These are phyloP conservation scores for Pisolithus sp. DNA, from an alignment of 768 basidiomycete genomes.

Conservation along the genomic window DNA sequence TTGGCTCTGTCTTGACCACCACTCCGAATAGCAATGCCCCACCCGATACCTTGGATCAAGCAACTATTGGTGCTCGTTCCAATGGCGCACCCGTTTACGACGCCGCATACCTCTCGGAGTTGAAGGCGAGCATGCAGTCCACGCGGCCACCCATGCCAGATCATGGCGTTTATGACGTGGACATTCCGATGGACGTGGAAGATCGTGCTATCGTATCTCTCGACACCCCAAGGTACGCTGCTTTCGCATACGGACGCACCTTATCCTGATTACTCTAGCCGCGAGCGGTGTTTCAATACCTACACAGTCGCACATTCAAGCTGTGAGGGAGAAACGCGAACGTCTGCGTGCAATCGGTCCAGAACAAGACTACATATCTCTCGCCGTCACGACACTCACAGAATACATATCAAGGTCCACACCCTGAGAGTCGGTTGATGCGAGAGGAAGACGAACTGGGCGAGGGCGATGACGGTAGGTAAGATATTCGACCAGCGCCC, in stretches of 20 bases:
- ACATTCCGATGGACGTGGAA: conserved; percentile 41
- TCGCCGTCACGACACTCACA: conserved; percentile 55
- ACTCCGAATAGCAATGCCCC: conserved; percentile 31
- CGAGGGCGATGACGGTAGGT: conserved; percentile 80
- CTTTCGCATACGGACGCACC: neutral
- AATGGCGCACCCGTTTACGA: conserved; percentile 61
- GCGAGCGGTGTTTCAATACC: conserved; percentile 49
- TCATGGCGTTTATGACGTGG: conserved; percentile 41
- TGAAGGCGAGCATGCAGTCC: conserved; percentile 71
- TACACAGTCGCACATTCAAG: conserved; percentile 61
- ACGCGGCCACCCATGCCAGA: conserved; percentile 35
- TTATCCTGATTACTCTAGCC: conserved; percentile 13
- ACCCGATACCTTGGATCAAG: conserved; percentile 47
- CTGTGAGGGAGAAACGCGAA: conserved; percentile 72
- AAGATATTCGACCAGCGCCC: neutral
- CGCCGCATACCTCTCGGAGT: conserved; percentile 63
- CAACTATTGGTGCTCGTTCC: conserved; percentile 39
- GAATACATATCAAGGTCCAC: conserved; percentile 62
- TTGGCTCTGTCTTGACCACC: conserved; percentile 7
- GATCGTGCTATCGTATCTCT: conserved; percentile 31
- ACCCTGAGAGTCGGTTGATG: conserved; percentile 76
- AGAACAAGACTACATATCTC: conserved; percentile 71
- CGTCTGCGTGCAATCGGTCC: conserved; percentile 47
- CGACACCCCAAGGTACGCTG: conserved; percentile 28
- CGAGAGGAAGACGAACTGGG: conserved; percentile 86